Evolutionary conservation across 805 yeast genomes (phyloP).

Genomic region (Wickerhamiella occidentalis): DNA sequence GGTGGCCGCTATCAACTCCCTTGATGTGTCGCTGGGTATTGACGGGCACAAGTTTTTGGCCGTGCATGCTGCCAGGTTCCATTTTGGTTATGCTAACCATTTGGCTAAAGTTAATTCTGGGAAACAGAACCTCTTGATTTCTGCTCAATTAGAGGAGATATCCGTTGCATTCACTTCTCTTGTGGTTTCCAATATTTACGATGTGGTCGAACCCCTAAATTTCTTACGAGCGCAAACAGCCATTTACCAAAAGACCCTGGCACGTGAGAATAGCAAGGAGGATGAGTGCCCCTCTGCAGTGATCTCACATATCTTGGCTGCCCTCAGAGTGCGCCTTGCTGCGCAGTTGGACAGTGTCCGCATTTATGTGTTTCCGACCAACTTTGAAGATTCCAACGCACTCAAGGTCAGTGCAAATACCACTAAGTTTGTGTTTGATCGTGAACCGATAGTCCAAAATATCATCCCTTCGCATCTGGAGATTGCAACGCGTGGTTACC

Average conservation of each 20-base stretch:
- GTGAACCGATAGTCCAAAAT: conserved; percentile 13
- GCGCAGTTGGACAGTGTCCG: conserved; percentile 45
- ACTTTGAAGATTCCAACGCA: conserved; percentile 66
- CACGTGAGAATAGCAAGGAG: not conserved
- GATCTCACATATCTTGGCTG: not conserved
- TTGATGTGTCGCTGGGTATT: conserved; percentile 54
- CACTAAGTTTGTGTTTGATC: conserved; percentile 22
- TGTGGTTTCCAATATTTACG: conserved; percentile 72
- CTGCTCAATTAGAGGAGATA: conserved; percentile 21
- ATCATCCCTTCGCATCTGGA: conserved; percentile 46
- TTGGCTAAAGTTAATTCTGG: conserved; percentile 33
- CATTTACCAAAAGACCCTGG: conserved; percentile 4
- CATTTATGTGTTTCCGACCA: conserved; percentile 66
- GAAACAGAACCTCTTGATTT: conserved; percentile 8
- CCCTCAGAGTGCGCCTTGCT: conserved; percentile 53
- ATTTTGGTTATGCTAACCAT: conserved; percentile 56
- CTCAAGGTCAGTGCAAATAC: conserved; percentile 34
- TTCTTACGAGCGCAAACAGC: conserved; percentile 17
- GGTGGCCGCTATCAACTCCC: conserved; percentile 41
- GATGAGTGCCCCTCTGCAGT: not conserved
- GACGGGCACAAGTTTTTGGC: conserved; percentile 81
- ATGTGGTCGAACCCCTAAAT: conserved; percentile 42
- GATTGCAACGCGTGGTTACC: conserved; percentile 48
- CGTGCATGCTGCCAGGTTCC: conserved; percentile 37
- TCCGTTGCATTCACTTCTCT: conserved; percentile 66